Percentiles rank a stretch among this genome's conserved stretches.
Conservation (phyloP, 2,329 filamentous ascomycete species). For the Pezicula rhizophila region DNA sequence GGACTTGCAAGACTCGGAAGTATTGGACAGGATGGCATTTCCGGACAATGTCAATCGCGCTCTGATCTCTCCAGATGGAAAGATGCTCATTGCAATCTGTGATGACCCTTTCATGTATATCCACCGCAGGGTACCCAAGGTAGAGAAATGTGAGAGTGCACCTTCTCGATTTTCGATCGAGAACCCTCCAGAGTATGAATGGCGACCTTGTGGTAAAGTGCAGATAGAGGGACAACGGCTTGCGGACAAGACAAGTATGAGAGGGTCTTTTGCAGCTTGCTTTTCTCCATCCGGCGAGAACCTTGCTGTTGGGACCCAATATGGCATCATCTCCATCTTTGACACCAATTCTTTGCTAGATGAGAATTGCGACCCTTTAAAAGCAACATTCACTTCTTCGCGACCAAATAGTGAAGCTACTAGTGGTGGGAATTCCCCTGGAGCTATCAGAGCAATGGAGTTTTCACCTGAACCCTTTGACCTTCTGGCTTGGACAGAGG, state of each 20-base stretch:
- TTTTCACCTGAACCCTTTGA: conserved; percentile 90
- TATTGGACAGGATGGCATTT: conserved; percentile 66
- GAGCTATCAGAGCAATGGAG: conserved; percentile 83
- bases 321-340: conserved; percentile 73
- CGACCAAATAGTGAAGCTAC: conserved; percentile 53
- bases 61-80: conserved; percentile 85
- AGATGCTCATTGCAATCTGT: conserved; percentile 73
- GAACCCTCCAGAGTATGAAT: conserved; percentile 33
- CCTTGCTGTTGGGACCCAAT: conserved; percentile 73
- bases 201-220: conserved; percentile 46
- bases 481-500: conserved; percentile 89
- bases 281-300: conserved; percentile 68
- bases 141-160: conserved; percentile 12
- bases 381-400: conserved; percentile 74
- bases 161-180: conserved; percentile 17
- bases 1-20: conserved; percentile 61
- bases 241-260: conserved; percentile 47
- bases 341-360: conserved; percentile 46
- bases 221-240: conserved; percentile 52
- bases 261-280: conserved; percentile 71
- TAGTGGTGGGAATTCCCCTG: conserved; percentile 34
- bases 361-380: conserved; percentile 49
- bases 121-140: conserved; percentile 48
- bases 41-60: conserved; percentile 89
- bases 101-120: conserved; percentile 85